These are phyloP conservation scores for Phytophthora multivora DNA, from an alignment of 352 stramenopile genomes.

Conservation along the genomic window DNA sequence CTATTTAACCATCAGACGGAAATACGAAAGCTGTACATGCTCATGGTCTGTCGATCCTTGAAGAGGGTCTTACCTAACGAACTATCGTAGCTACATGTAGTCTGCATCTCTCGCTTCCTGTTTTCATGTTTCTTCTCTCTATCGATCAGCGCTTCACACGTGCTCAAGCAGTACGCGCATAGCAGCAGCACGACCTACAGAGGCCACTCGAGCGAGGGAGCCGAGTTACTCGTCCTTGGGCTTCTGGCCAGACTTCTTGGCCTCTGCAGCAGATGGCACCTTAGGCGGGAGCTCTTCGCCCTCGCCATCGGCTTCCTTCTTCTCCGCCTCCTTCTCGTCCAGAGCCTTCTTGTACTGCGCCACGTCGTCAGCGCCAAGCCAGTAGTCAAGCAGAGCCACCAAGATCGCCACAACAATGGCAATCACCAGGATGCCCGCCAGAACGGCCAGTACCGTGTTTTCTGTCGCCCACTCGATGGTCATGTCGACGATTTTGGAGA, in stretches of 20 bases:
- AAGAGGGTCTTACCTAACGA: slow-evolving; percentile 34
- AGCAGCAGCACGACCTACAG: slow-evolving; percentile 29
- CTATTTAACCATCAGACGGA: slow-evolving; percentile 14
- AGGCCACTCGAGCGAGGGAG: slow-evolving; percentile 13
- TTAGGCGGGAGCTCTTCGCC: slow-evolving; percentile 27
- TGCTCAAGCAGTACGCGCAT: no score
- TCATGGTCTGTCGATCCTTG: slow-evolving; percentile 36
- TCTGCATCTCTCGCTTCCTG: slow-evolving; percentile 10
- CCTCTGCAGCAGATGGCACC: slow-evolving; percentile 32
- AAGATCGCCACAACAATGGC: slow-evolving; percentile 70
- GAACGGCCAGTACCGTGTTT: slow-evolving; percentile 68
- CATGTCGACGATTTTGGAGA: slow-evolving; percentile 66
- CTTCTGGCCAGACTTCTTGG: slow-evolving; percentile 47
- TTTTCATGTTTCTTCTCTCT: slow-evolving; percentile 25
- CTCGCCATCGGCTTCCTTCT: slow-evolving; percentile 12
- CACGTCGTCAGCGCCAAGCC: slow-evolving; percentile 70
- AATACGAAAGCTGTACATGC: slow-evolving; percentile 27
- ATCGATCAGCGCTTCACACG: slow-evolving; percentile 25
- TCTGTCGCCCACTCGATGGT: slow-evolving; percentile 71
- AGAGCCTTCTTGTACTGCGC: slow-evolving; percentile 55
- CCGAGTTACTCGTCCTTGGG: slow-evolving; percentile 54
- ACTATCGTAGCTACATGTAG: slow-evolving; percentile 15
- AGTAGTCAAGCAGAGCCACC: slow-evolving; percentile 76
- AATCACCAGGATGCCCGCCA: slow-evolving; percentile 60
- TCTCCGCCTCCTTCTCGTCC: slow-evolving; percentile 32